phyloP scores from a whole-genome alignment of 345 rosid species.

The Gossypioides kirkii region DNA sequence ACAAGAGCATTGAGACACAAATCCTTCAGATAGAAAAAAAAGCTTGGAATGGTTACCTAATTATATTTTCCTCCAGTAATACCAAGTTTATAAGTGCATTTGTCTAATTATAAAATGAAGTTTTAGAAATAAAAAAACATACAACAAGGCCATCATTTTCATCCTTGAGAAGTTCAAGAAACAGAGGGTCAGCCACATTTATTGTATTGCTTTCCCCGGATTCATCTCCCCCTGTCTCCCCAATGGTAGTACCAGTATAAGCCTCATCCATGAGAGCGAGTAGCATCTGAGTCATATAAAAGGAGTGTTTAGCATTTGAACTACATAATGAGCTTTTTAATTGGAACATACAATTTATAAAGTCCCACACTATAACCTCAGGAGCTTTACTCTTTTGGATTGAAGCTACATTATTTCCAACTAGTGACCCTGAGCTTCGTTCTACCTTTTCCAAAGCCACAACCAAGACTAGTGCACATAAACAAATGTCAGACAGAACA shows the following conservation, averaged over 20 bases:
- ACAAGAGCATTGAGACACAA: not conserved
- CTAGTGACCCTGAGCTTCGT: slow-evolving; percentile 54
- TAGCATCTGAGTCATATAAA: slow-evolving; percentile 66
- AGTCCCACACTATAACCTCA: slow-evolving; percentile 34
- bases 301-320: slow-evolving; percentile 2
- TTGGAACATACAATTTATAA: slow-evolving; percentile 1
- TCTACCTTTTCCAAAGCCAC: slow-evolving; percentile 93
- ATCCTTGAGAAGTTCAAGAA: slow-evolving; percentile 91
- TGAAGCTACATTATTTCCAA: slow-evolving; percentile 85
- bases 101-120: not conserved
- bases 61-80: not conserved
- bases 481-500: slow-evolving; percentile 1
- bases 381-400: slow-evolving; percentile 96
- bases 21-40: not conserved
- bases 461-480: slow-evolving; percentile 51
- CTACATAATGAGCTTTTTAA: slow-evolving; percentile 7
- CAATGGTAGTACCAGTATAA: slow-evolving; percentile 91
- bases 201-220: slow-evolving; percentile 76
- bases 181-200: slow-evolving; percentile 78
- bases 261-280: slow-evolving; percentile 99
- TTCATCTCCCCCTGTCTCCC: slow-evolving; percentile 82
- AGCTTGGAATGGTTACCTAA: not conserved
- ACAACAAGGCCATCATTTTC: slow-evolving; percentile 96
- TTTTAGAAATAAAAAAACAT: slow-evolving; percentile 24
- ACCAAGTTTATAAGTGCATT: not conserved